phyloP scores from a whole-genome alignment of 1,284 basidiomycete genomes.

The Cryptococcus neoformans region DNA sequence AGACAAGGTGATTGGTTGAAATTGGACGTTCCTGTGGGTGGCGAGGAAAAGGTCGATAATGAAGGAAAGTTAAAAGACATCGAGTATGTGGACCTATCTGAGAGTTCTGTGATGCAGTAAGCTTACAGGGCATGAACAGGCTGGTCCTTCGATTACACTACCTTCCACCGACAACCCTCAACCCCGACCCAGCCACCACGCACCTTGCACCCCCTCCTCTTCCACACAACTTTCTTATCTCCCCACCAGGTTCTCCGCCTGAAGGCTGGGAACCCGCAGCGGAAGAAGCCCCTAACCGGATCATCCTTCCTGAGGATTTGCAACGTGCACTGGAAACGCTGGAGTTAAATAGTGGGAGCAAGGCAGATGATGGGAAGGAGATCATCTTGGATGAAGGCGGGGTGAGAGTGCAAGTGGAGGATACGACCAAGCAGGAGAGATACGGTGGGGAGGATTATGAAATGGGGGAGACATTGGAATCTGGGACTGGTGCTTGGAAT shows the following conservation, averaged over 20 bases:
- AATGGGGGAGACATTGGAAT: conserved; percentile 18
- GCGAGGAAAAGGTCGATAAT: background rate
- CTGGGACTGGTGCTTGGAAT: conserved; percentile 13
- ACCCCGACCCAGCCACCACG: conserved; percentile 40
- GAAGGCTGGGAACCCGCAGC: conserved; percentile 91
- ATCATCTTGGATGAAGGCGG: conserved; percentile 43
- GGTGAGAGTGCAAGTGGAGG: conserved; percentile 42
- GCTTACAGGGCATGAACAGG: conserved; percentile 23
- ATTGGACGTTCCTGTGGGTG: conserved; percentile 23
- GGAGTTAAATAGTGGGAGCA: conserved; percentile 28
- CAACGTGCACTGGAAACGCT: conserved; percentile 65
- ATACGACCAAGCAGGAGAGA: conserved; percentile 19
- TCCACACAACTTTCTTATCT: conserved; percentile 95
- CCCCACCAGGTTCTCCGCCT: conserved; percentile 96
- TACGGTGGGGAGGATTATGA: conserved; percentile 7
- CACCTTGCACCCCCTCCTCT: conserved; percentile 70
- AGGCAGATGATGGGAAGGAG: conserved; percentile 26
- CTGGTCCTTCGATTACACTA: conserved; percentile 71
- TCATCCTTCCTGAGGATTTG: conserved; percentile 86
- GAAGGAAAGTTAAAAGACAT: background rate
- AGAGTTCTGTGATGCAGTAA: background rate
- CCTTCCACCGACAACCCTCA: conserved; percentile 64
- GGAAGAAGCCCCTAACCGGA: conserved; percentile 87
- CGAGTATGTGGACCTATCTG: background rate
- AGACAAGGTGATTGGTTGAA: conserved; percentile 40